phyloP scores from a whole-genome alignment of 2,329 filamentous ascomycete species.

The Ophiosphaerella herpotricha region DNA sequence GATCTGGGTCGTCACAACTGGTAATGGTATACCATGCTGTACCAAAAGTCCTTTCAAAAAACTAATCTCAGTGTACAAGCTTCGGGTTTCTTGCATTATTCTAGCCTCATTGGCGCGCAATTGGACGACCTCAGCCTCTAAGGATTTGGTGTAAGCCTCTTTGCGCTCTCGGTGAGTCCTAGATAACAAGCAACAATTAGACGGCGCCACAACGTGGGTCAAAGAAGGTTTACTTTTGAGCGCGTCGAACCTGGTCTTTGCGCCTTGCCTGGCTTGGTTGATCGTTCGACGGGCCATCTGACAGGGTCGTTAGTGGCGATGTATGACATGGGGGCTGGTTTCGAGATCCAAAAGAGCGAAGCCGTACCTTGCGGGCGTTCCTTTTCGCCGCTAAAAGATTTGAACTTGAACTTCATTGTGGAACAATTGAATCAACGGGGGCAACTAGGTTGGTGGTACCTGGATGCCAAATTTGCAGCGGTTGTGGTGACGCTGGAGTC shows the following conservation, averaged over 20 bases:
- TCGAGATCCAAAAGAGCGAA: not conserved
- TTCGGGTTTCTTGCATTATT: slow-evolving; percentile 30
- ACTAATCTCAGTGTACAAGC: slow-evolving; percentile 28
- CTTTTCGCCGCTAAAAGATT: not conserved
- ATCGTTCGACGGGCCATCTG: not conserved
- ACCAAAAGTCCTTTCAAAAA: slow-evolving; percentile 24
- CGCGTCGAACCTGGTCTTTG: slow-evolving; percentile 45
- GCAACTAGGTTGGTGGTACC: too few species aligned
- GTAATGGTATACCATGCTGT: slow-evolving; percentile 20
- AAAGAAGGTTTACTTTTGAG: slow-evolving; percentile 30
- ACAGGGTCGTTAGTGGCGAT: too few species aligned
- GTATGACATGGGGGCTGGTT: too few species aligned
- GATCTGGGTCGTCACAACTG: not conserved
- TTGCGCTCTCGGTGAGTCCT: slow-evolving; percentile 42
- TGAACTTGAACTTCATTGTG: slow-evolving; percentile 15
- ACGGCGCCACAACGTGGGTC: not conserved
- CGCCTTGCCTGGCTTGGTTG: slow-evolving; percentile 25
- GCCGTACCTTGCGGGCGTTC: slow-evolving; percentile 5
- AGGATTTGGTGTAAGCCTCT: slow-evolving; percentile 36
- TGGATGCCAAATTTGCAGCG: too few species aligned
- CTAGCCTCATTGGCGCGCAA: slow-evolving; percentile 38
- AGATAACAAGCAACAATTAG: not conserved
- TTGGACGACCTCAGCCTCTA: slow-evolving; percentile 35
- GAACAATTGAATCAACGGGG: too few species aligned
- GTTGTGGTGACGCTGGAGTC: too few species aligned